Percentiles rank a stretch among this genome's conserved stretches.
Conservation (phyloP, 2,329 filamentous ascomycete genomes). For the Cercospora brassicicola region DNA sequence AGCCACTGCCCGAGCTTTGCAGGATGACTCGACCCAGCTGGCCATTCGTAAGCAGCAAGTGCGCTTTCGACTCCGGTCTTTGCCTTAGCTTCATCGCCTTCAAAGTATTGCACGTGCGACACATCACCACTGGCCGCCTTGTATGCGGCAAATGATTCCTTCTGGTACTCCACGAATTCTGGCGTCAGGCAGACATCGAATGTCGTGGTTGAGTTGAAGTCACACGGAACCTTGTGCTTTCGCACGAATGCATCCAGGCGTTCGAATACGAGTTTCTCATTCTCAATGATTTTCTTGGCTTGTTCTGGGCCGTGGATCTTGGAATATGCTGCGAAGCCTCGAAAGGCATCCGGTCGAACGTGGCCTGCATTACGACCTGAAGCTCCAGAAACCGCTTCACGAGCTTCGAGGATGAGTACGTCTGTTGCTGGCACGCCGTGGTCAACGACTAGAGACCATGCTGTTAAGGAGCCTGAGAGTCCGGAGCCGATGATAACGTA, state of each 20-base stretch:
- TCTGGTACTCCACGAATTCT: constrained; percentile 50
- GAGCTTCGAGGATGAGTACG: constrained; percentile 47
- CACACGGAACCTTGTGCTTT: constrained; percentile 46
- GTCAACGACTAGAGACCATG: constrained; percentile 43
- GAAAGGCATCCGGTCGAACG: constrained; percentile 50
- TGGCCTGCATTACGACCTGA: constrained; percentile 51
- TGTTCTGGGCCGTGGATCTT: constrained; percentile 47
- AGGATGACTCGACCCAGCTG: constrained; percentile 52
- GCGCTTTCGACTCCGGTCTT: constrained; percentile 44
- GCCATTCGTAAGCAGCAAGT: constrained; percentile 54
- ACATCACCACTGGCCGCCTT: constrained; percentile 47
- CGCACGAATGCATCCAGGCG: constrained; percentile 46
- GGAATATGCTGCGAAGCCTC: constrained; percentile 49
- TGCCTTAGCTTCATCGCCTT: constrained; percentile 43
- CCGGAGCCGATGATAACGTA: constrained; percentile 49
- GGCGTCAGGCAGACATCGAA: constrained; percentile 53
- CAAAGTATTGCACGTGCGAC: constrained; percentile 45
- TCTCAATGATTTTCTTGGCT: constrained; percentile 50
- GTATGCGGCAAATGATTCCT: constrained; percentile 44
- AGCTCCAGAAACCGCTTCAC: constrained; percentile 49
- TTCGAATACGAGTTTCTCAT: constrained; percentile 47
- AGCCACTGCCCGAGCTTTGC: constrained; percentile 54
- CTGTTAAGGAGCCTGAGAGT: constrained; percentile 45
- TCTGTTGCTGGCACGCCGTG: constrained; percentile 39
- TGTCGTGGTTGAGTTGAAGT: constrained; percentile 50